Conservation (phyloP, 495 filamentous ascomycete species). For the Stereocaulon alpinum region DNA sequence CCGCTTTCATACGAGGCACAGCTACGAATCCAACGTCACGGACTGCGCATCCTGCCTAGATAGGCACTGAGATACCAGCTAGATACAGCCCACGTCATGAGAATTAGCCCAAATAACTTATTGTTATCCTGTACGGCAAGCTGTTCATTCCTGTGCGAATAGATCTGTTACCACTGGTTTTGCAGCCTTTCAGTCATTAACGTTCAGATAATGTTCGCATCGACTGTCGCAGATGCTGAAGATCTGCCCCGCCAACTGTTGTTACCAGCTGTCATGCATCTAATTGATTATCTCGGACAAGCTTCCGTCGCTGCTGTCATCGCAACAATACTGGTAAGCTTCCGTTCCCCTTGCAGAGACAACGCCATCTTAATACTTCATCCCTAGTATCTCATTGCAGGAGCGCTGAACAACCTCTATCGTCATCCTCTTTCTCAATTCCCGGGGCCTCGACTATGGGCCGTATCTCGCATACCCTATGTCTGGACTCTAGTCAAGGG, state of each 20-base stretch:
- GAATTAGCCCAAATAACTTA: neutral
- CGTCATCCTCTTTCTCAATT: slow-evolving; percentile 31
- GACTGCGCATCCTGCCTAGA: neutral
- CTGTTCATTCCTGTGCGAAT: neutral
- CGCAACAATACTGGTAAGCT: slow-evolving; percentile 5
- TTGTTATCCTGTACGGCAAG: neutral
- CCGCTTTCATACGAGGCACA: slow-evolving; percentile 1
- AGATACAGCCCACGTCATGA: neutral
- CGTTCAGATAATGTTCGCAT: too few relatives aligned
- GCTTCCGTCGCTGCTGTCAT: slow-evolving; percentile 6
- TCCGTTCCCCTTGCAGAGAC: neutral
- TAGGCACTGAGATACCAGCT: neutral
- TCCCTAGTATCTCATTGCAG: slow-evolving; percentile 6
- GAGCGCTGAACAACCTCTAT: slow-evolving; percentile 23
- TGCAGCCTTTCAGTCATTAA: neutral
- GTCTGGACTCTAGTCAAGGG: slow-evolving; percentile 15
- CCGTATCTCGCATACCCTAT: slow-evolving; percentile 21
- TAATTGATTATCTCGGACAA: neutral
- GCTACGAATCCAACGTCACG: neutral
- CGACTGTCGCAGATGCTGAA: too few relatives aligned
- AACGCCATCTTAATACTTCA: neutral
- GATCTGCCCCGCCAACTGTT: neutral
- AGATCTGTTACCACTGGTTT: neutral
- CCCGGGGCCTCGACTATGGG: slow-evolving; percentile 27
- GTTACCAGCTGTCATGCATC: neutral